Evolutionary conservation across 371 early-diverging fungal species (phyloP).

Genomic region (Lichtheimia ornata): DNA sequence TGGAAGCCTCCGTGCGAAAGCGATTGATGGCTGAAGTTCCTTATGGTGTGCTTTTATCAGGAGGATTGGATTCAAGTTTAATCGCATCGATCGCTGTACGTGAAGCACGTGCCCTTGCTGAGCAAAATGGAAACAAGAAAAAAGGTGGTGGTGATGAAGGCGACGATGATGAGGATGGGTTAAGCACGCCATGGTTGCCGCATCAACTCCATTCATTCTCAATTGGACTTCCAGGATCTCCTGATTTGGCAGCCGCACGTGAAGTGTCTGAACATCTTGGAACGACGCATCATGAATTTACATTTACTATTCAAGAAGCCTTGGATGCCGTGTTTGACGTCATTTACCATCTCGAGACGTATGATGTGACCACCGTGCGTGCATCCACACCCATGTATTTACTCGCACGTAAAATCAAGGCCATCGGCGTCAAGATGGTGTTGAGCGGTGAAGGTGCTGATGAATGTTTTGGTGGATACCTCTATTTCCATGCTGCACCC

Average conservation of each 20-base stretch:
- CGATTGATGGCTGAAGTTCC: slow-evolving; percentile 96
- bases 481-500: slow-evolving; percentile 96
- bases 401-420: slow-evolving; percentile 93
- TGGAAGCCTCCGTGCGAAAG: slow-evolving; percentile 89
- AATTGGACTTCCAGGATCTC: slow-evolving; percentile 90
- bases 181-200: slow-evolving; percentile 66
- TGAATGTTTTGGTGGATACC: slow-evolving; percentile 96
- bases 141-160: slow-evolving; percentile 66
- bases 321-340: slow-evolving; percentile 94
- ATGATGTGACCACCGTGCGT: slow-evolving; percentile 96
- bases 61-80: slow-evolving; percentile 93
- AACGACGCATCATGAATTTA: slow-evolving; percentile 92
- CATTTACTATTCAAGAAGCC: slow-evolving; percentile 94
- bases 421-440: slow-evolving; percentile 98
- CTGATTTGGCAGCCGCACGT: slow-evolving; percentile 90
- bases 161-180: slow-evolving; percentile 40
- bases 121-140: slow-evolving; percentile 12
- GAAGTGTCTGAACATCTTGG: slow-evolving; percentile 87
- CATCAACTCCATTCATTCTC: slow-evolving; percentile 94
- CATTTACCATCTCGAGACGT: slow-evolving; percentile 95
- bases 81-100: slow-evolving; percentile 92
- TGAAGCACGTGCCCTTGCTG: slow-evolving; percentile 66
- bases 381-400: slow-evolving; percentile 98
- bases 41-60: slow-evolving; percentile 92
- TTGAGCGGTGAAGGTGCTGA: slow-evolving; percentile 95